Conservation (phyloP, 1,284 basidiomycete genomes). For the Cutaneotrichosporon mucoides region DNA sequence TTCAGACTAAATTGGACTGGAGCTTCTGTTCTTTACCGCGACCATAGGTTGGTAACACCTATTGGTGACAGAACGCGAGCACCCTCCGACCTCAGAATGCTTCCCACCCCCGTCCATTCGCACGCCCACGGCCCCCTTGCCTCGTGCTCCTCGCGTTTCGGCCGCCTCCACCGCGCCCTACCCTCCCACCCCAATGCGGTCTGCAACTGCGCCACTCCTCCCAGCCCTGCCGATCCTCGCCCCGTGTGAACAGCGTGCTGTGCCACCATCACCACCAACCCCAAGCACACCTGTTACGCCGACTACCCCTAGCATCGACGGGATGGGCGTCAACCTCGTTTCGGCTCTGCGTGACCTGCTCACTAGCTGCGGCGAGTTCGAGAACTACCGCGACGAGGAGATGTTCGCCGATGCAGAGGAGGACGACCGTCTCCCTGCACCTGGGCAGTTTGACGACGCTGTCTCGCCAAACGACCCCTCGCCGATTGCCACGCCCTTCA, state of each 20-base stretch:
- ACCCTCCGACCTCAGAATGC: too few relatives aligned
- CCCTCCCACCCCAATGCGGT: constrained; percentile 1
- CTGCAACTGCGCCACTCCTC: constrained; percentile 8
- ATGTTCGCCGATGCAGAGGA: constrained; percentile 13
- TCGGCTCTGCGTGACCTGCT: constrained; percentile 20
- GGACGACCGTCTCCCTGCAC: background rate
- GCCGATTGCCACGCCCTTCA: background rate
- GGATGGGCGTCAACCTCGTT: constrained; percentile 13
- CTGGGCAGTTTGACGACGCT: constrained; percentile 9
- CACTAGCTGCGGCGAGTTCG: constrained; percentile 17
- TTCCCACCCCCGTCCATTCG: background rate
- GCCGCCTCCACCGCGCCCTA: constrained; percentile 3
- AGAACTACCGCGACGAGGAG: constrained; percentile 7
- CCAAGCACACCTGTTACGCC: constrained; percentile 14
- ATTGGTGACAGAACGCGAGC: too few relatives aligned
- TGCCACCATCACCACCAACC: background rate
- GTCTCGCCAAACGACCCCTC: background rate
- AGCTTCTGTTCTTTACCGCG: too few relatives aligned
- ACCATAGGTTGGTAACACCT: too few relatives aligned
- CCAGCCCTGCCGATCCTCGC: constrained; percentile 26
- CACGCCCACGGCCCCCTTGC: constrained; percentile 4
- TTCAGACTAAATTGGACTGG: too few relatives aligned
- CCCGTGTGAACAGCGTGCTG: constrained; percentile 13
- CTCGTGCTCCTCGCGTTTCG: constrained; percentile 11
- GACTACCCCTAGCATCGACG: constrained; percentile 4